Evolutionary conservation across 768 basidiomycete genomes (phyloP), one percentile per base, ranked within the genome.

Genomic region (Rickenella mellea): DNA sequence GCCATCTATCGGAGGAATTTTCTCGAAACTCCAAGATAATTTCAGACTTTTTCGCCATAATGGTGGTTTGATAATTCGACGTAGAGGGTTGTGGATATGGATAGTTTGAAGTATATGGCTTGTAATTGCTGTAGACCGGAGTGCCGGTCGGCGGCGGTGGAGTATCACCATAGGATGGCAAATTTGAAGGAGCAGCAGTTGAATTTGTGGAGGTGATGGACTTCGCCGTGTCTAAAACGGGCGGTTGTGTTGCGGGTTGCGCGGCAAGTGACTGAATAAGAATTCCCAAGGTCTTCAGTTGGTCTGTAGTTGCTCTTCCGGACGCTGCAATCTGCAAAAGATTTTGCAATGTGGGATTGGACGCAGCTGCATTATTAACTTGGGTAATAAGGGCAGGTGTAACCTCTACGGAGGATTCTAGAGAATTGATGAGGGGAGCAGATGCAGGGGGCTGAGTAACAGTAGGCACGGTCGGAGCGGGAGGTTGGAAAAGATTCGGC

Each of bases 11-110:
- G 31, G 65, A 63, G 2, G 74, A 66, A 4, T 63, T 60, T 51
- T 87, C 85, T 39, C 68, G 62, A 48, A 84, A 87, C 52, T 84
- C 82, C 40, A 89, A 53, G 19, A 87, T 74, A 1, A 89, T 54
- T 54, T 88, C 85, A 51, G 78, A 83, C n/a, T 74, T 72, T 52
- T 71, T n/a, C n/a, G n/a, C n/a, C n/a, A n/a, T n/a, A n/a, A n/a
- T n/a, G n/a, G n/a, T n/a, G n/a, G n/a, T n/a, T n/a, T n/a, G n/a
- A n/a, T n/a, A n/a, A n/a, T n/a, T n/a, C n/a, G n/a, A n/a, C n/a
- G n/a, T n/a, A n/a, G n/a, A n/a, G n/a, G n/a, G n/a, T n/a, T n/a
- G n/a, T n/a, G n/a, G n/a, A n/a, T n/a, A n/a, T 55, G 10, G 36
- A 10, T 11, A 38, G 36, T 11, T 10, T 29, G 50, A 50, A 31